These are phyloP conservation scores for Epichloe sylvatica DNA, from an alignment of 2,329 filamentous ascomycete species.

Conservation along the genomic window DNA sequence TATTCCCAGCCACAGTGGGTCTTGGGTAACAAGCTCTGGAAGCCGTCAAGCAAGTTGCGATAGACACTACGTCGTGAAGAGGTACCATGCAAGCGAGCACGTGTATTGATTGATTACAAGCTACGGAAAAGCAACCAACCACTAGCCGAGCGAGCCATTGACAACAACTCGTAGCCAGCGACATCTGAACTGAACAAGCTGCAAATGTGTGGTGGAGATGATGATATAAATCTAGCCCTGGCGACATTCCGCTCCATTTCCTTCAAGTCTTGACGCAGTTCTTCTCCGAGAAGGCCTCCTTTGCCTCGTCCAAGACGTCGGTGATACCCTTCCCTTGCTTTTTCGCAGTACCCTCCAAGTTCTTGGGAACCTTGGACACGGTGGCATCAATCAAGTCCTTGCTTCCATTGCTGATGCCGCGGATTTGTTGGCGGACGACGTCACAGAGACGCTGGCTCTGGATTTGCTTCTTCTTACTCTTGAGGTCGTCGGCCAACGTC, in stretches of 20 bases:
- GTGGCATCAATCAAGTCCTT: not conserved
- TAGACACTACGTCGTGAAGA: too few relatives aligned
- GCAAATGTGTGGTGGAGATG: too few relatives aligned
- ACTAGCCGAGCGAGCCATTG: too few relatives aligned
- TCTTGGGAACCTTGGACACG: not conserved
- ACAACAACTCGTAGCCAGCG: too few relatives aligned
- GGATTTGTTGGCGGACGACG: not conserved
- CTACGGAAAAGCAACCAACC: too few relatives aligned
- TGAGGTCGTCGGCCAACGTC: constrained; percentile 1
- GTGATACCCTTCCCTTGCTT: not conserved
- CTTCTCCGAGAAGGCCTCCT: not conserved
- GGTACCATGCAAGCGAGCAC: too few relatives aligned
- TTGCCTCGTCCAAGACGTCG: not conserved
- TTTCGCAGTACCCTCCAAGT: not conserved
- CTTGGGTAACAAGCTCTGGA: too few relatives aligned
- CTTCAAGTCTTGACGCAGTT: not conserved
- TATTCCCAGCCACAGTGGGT: too few relatives aligned
- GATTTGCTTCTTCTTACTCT: not conserved
- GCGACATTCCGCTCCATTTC: not conserved
- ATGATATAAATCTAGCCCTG: too few relatives aligned
- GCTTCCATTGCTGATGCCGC: not conserved
- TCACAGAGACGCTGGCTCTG: not conserved
- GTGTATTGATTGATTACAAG: too few relatives aligned
- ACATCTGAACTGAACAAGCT: too few relatives aligned
- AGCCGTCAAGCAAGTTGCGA: too few relatives aligned